phyloP scores from a whole-genome alignment of 139 green algal species.

The Pycnococcus provasolii region DNA sequence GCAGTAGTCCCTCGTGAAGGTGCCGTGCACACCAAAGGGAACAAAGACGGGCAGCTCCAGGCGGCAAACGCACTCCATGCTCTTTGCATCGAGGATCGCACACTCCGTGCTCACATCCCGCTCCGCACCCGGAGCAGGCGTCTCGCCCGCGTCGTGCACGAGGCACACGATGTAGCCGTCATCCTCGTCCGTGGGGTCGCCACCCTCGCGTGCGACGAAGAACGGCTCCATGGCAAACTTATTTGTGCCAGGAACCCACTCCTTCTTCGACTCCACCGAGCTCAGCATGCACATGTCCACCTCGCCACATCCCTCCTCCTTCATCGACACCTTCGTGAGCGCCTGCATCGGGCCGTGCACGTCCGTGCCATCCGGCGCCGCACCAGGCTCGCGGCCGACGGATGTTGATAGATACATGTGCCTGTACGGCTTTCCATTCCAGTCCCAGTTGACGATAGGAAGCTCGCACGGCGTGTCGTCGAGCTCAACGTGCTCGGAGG shows the following conservation, averaged over 20 bases:
- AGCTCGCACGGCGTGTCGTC: conserved; percentile 27
- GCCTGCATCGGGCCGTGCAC: conserved; percentile 24
- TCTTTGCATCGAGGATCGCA: conserved; percentile 22
- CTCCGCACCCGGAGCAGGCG: background rate
- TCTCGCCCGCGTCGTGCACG: conserved; percentile 21
- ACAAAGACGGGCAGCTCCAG: conserved; percentile 30
- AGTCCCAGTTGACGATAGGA: conserved; percentile 22
- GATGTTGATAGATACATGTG: conserved; percentile 21
- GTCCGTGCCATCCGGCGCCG: background rate
- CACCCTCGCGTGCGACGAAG: conserved; percentile 21
- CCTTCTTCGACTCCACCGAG: background rate
- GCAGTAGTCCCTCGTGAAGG: background rate
- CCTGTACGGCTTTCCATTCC: conserved; percentile 18
- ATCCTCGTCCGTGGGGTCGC: conserved; percentile 19
- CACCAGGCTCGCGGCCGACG: conserved; percentile 1
- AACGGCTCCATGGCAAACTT: conserved; percentile 35
- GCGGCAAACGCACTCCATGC: conserved; percentile 15
- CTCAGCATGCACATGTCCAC: background rate
- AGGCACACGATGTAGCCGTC: conserved; percentile 33
- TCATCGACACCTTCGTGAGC: conserved; percentile 10
- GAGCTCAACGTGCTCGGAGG: background rate
- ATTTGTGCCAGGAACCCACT: conserved; percentile 23
- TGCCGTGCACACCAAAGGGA: conserved; percentile 34
- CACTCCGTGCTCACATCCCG: conserved; percentile 11
- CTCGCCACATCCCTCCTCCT: too few relatives aligned